Base-by-base conservation (phyloP, 345 rosid species). In the Cochlearia excelsa region DNA sequence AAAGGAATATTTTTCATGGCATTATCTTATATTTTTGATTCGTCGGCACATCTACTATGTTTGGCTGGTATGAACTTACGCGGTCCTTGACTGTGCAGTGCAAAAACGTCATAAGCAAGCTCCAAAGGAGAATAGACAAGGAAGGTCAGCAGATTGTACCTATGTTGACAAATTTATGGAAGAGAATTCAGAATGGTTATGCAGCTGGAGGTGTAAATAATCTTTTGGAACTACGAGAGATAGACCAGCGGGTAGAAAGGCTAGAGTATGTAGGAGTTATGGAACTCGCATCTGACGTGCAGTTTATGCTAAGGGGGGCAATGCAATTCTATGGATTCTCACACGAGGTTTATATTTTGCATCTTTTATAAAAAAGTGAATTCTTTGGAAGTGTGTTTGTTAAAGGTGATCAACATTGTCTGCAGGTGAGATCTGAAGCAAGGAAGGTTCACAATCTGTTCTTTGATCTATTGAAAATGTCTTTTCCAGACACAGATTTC, bases 91-190 rank as follows among this genome's bases (percentile, higher is more conserved):
- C 50, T 73, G 30, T 68, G 72, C 84, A 94, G 99, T 90, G 92
- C 78, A 94, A 90, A 78, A 87, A 76, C 69, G 99, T 85, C 46
- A 65, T 86, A 26, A 78, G 82, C 86, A 94, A 94, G 85, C 86
- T 94, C 51, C 96, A 86, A 66, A 82, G 88, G 72, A 85, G 88
- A 74, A 78, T 94, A 26, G 90, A 78, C 48, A 94, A 90, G 76
- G 97, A 94, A 79, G 99, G 99, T 51, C 91, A 81, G 69, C 90
- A 87, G 54, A 88, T 94, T 71, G 88, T 90, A 52, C 99, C 99
- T 42, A 82, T 90, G 74, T 77, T 94, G 65, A 82, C 95, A 4
- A 82, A 80, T 74, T 66, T 94, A 60, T 94, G 99, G 99, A 94
- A 78, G 76, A 82, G 81, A 79, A 83, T 81, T 55, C 94, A 81